These are phyloP conservation scores for Patellaria atrata DNA, from an alignment of 495 filamentous ascomycete species.

Conservation along the genomic window DNA sequence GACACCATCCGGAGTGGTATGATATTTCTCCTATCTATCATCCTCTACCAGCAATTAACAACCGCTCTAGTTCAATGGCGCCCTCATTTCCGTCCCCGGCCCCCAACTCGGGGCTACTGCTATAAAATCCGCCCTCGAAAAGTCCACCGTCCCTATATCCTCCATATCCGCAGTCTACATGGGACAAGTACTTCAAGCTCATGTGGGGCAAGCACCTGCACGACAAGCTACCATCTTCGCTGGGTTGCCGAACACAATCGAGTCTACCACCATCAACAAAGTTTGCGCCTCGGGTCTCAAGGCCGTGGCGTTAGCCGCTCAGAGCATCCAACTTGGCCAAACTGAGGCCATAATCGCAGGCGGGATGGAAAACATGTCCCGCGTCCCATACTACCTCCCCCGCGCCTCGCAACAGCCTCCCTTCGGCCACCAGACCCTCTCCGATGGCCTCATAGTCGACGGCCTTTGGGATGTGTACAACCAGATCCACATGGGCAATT, in stretches of 20 bases:
- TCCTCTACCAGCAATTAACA: slow-evolving; percentile 2
- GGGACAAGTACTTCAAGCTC: slow-evolving; percentile 86
- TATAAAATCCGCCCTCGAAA: slow-evolving; percentile 75
- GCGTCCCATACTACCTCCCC: slow-evolving; percentile 80
- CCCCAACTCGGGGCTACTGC: slow-evolving; percentile 73
- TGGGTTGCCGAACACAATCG: slow-evolving; percentile 61
- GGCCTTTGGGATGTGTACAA: slow-evolving; percentile 95
- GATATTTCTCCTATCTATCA: slow-evolving; percentile 2
- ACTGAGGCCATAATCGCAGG: slow-evolving; percentile 80
- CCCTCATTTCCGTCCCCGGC: slow-evolving; percentile 66
- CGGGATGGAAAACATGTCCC: slow-evolving; percentile 95
- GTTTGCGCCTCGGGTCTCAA: slow-evolving; percentile 93
- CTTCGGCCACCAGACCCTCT: slow-evolving; percentile 72
- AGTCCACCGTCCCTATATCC: slow-evolving; percentile 60
- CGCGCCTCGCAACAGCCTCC: slow-evolving; percentile 60
- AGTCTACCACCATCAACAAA: slow-evolving; percentile 90
- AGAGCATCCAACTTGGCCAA: slow-evolving; percentile 83
- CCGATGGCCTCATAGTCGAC: slow-evolving; percentile 90
- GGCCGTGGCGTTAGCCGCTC: slow-evolving; percentile 75
- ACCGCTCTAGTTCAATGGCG: slow-evolving; percentile 72
- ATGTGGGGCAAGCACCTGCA: slow-evolving; percentile 77
- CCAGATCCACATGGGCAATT: slow-evolving; percentile 93
- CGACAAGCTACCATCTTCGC: slow-evolving; percentile 81
- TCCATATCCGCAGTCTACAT: slow-evolving; percentile 87
- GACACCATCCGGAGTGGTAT: slow-evolving; percentile 77